A percentile compares a stretch with the other conserved stretches of the same genome.
These are phyloP conservation scores for Postia placenta DNA, from an alignment of 768 basidiomycete species.

Conservation along the genomic window DNA sequence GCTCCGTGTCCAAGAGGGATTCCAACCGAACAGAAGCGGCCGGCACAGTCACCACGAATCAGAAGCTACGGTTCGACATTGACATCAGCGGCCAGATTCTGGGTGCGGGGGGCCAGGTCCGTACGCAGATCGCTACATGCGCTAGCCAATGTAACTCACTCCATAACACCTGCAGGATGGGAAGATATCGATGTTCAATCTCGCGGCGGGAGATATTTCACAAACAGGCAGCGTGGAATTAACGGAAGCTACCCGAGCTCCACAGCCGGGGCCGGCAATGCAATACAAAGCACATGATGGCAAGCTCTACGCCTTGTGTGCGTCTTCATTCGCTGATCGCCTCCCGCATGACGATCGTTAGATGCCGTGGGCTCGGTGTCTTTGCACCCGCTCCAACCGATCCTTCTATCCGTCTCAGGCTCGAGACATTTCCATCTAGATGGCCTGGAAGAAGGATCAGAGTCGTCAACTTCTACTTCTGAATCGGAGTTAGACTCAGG, in stretches of 20 bases:
- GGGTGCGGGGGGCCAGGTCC: conserved; percentile 62
- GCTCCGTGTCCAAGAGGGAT: background rate
- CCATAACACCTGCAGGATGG: too few relatives aligned
- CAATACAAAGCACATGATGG: conserved; percentile 53
- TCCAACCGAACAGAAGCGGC: conserved; percentile 1
- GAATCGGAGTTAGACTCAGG: conserved; percentile 9
- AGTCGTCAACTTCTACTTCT: conserved; percentile 1
- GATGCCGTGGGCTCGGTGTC: conserved; percentile 70
- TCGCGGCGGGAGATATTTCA: conserved; percentile 25
- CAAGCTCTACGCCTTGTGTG: too few relatives aligned
- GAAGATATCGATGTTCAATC: conserved; percentile 51
- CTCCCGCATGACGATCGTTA: conserved; percentile 21
- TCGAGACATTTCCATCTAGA: conserved; percentile 59
- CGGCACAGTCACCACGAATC: conserved; percentile 47
- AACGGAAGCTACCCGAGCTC: background rate
- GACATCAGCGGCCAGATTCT: conserved; percentile 63
- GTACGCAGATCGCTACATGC: conserved; percentile 15
- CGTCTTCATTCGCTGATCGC: background rate
- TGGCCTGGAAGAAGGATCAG: background rate
- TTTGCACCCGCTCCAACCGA: conserved; percentile 61
- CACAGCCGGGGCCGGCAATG: conserved; percentile 22
- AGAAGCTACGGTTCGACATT: conserved; percentile 72
- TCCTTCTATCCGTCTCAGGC: conserved; percentile 64
- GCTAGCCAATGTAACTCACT: background rate
- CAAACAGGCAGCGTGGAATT: too few relatives aligned